Base-by-base conservation (phyloP, 768 basidiomycete genomes). In the Leccinum subtestaceum region DNA sequence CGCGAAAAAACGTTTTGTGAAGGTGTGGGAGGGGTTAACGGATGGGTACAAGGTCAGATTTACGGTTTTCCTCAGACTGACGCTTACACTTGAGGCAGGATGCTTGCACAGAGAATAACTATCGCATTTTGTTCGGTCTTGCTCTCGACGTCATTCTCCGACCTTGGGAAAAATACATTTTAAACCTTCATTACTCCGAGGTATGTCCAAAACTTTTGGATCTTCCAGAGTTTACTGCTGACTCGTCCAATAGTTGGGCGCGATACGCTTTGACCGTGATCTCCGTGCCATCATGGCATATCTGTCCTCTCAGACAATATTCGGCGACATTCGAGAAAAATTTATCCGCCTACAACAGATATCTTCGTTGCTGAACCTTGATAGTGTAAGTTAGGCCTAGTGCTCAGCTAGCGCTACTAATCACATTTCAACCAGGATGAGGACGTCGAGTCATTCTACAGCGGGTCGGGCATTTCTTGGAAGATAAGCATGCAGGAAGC, bases 401-500 rank as follows among this genome's bases (percentile, higher is more conserved):
- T 31, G 23, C 15, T 50, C 38, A 12, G 25, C 4, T 7, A 50
- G 60, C 11, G 47, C 38, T 36, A 25, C 57, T 63, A 36, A 67
- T 60, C 29, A 21, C 54, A 17, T 15, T 32, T 27, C 19, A 46
- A 49, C 38, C 65, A 95, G 94, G 95, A 96, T 64, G 95, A 97
- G 73, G 93, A 95, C 65, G 87, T 95, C 5, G 91, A 95, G 63
- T 93, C 95, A 55, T 97, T 98, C 72, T 98, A 94, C 73, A 92
- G 89, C 63, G 85, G 90, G 54, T 95, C 93, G 3, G 95, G 95
- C 19, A 93, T 97, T 62, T 82, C 86, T 12, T 96, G 93, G 93
- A 89, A 88, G 67, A 70, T 95, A 56, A 88, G 81, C 62, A 78
- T 84, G 62, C 83, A 86, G 58, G 93, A 96, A 64, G 93, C 91